Evolutionary conservation across 441 rosid species (phyloP).

Genomic region (Gossypium trilobum): DNA sequence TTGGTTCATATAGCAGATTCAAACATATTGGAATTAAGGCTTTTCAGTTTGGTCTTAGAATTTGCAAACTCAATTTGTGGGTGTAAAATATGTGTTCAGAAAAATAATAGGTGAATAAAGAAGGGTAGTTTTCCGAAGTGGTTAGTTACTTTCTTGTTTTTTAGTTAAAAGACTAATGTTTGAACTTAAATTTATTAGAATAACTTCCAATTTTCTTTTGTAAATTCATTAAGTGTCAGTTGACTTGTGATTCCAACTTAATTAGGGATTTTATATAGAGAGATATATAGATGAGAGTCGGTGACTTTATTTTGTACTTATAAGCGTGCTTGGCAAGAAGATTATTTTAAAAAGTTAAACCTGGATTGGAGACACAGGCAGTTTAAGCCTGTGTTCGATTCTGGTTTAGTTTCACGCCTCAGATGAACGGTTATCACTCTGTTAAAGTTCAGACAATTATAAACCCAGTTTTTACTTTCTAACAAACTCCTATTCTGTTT

Average conservation of each 20-base stretch:
- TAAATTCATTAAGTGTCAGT: not conserved
- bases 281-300: not conserved
- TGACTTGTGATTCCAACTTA: not conserved
- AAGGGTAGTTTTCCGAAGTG: not conserved
- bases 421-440: not conserved
- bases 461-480: not conserved
- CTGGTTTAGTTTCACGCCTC: not conserved
- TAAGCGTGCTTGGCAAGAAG: not conserved
- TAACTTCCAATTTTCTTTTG: not conserved
- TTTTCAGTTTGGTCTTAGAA: not conserved
- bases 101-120: not conserved
- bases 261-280: not conserved
- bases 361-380: not conserved
- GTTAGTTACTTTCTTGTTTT: not conserved
- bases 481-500: not conserved
- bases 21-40: not conserved
- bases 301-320: not conserved
- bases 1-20: not conserved
- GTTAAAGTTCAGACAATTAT: not conserved
- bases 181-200: not conserved
- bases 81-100: not conserved
- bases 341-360: not conserved
- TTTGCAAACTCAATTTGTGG: not conserved
- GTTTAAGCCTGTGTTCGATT: not conserved
- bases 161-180: not conserved